These are phyloP conservation scores for Vitis hybrid DNA, from an alignment of 177 flowering plant genomes.

Conservation along the genomic window DNA sequence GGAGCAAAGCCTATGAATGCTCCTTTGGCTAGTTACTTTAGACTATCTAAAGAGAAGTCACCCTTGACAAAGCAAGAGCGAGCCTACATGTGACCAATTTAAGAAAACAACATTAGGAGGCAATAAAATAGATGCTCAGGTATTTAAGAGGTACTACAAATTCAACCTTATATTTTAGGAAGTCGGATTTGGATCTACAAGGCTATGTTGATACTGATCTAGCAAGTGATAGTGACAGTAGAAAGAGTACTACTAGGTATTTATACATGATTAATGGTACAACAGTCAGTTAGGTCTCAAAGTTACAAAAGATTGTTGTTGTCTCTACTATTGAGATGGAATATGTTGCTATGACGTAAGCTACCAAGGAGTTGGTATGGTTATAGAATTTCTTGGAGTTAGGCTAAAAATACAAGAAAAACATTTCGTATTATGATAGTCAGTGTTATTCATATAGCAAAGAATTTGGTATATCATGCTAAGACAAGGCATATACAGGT, in stretches of 20 bases:
- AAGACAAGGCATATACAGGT: neutral
- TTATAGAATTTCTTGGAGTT: constrained; percentile 3
- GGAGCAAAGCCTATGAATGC: too few species aligned
- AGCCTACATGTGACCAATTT: neutral
- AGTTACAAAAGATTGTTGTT: neutral
- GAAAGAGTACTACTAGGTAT: neutral
- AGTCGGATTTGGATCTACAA: neutral
- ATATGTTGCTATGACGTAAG: neutral
- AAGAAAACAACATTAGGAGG: neutral
- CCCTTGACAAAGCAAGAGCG: too few species aligned
- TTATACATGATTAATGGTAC: neutral
- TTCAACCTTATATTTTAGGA: neutral
- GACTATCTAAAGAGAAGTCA: too few species aligned
- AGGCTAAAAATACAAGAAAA: neutral
- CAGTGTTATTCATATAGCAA: constrained; percentile 7
- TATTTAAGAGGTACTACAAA: neutral
- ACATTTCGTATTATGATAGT: neutral
- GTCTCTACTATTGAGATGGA: neutral
- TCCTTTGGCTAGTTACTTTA: too few species aligned
- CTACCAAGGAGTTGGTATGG: constrained; percentile 6
- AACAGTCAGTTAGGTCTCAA: neutral
- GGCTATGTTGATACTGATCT: neutral
- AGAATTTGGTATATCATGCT: constrained; percentile 9
- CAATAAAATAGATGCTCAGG: too few species aligned
- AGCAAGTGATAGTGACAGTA: neutral